Evolutionary conservation across 805 yeast genomes (phyloP), one percentile per base, ranked within the genome.

Genomic region (Metschnikowia lunata): DNA sequence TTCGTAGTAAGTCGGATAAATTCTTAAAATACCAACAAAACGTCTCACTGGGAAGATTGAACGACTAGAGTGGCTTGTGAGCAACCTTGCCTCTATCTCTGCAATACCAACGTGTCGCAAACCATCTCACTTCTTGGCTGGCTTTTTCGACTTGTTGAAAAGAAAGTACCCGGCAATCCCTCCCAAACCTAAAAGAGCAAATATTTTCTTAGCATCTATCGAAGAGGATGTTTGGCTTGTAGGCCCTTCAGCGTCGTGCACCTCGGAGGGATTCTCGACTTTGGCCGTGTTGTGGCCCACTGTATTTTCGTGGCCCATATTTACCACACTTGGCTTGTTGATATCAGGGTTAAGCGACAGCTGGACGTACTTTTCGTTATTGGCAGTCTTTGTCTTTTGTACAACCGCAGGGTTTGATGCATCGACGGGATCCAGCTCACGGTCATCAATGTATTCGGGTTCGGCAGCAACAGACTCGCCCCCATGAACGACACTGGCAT

Each of bases 331-430:
- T 2, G 63, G 54, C 36, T 62, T 53, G 57, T 71, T 71, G 46
- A 70, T 66, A 36, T 63, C 57, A 7, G 75, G 74, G 47, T 71
- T 71, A 43, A 67, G 47, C 14, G 75, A 69, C 44, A 66, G 54
- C 48, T 71, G 75, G 35, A 67, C 56, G 47, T 71, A 71, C 49
- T 67, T 63, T 37, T 68, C 71, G 43, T 67, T 61, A 52, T 67
- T 66, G 39, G 65, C 67, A 4, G 68, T 63, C 48, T 66, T 68
- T 7, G 48, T 37, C 42, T 53, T 51, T 14, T 26, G 29, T 10
- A 26, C 34, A 10, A 59, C 50, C 14, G 45, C 47, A 11, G 45
- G 45, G 12, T 37, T 46, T 7, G 61, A 50, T 12, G 57, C 60
- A 43, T 67, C 71, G 36, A 67, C 64, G 6, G 75, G 74, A 8